A percentile compares a stretch with the other conserved stretches of the same genome.
Conservation (phyloP, 176 grass and related monocot species). For the Avena eriantha region DNA sequence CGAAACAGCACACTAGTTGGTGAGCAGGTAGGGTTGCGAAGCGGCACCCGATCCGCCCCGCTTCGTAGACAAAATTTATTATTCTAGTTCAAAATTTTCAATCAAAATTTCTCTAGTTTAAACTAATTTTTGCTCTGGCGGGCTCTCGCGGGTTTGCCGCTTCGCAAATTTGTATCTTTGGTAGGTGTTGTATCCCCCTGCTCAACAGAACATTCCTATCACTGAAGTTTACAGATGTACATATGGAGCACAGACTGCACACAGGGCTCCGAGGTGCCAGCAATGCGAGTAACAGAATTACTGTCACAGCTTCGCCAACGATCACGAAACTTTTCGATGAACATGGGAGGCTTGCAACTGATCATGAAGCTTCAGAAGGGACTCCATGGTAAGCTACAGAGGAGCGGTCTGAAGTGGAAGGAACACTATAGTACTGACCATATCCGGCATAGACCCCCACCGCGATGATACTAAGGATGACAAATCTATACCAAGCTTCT, state of each 20-base stretch:
- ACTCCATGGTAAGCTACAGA: slow-evolving; percentile 60
- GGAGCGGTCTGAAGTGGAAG: slow-evolving; percentile 56
- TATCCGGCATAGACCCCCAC: slow-evolving; percentile 78
- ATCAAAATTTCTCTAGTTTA: too few species aligned
- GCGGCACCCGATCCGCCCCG: too few species aligned
- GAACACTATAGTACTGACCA: slow-evolving; percentile 72
- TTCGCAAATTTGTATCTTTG: too few species aligned
- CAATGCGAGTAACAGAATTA: not conserved
- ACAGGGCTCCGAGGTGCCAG: not conserved
- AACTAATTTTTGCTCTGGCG: too few species aligned
- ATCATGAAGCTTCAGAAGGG: slow-evolving; percentile 63
- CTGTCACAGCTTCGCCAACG: not conserved
- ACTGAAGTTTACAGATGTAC: not conserved
- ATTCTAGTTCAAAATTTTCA: too few species aligned
- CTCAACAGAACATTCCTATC: not conserved
- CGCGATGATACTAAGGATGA: slow-evolving; percentile 72
- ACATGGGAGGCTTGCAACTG: not conserved
- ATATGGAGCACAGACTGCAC: not conserved
- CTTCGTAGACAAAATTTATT: too few species aligned
- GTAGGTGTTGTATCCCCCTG: not conserved
- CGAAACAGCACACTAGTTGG: too few species aligned
- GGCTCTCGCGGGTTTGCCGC: too few species aligned
- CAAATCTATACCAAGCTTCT: slow-evolving; percentile 96
- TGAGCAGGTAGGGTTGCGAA: too few species aligned
- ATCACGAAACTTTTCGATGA: not conserved